phyloP scores from a whole-genome alignment of 257 asterid species.

The Primulina huaijiensis region DNA sequence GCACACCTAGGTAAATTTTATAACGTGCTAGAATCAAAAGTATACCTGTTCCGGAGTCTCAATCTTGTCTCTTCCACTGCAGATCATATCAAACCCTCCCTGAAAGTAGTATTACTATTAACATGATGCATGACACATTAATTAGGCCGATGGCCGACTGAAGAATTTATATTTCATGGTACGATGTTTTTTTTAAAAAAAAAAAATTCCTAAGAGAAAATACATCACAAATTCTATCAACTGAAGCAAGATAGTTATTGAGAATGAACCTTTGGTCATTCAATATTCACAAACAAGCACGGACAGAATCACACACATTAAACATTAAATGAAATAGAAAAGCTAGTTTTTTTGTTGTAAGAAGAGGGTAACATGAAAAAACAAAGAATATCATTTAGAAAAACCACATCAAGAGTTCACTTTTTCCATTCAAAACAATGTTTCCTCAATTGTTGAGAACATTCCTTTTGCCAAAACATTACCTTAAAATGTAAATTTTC shows the following conservation, averaged over 20 bases:
- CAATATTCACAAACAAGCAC: not conserved
- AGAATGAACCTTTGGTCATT: not conserved
- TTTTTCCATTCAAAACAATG: not conserved
- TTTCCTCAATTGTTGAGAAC: not conserved
- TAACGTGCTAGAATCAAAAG: not conserved
- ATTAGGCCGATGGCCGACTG: not conserved
- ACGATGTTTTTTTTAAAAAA: too few relatives aligned
- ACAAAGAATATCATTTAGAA: not conserved
- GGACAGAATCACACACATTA: not conserved
- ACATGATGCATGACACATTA: not conserved
- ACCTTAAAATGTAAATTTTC: not conserved
- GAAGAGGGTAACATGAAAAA: not conserved
- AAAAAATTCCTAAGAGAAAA: not conserved
- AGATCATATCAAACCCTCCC: conserved; percentile 83
- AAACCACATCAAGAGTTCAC: not conserved
- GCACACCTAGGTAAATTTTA: not conserved
- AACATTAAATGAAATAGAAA: not conserved
- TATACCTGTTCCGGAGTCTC: conserved; percentile 80
- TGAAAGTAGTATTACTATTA: conserved; percentile 27
- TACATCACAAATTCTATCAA: not conserved
- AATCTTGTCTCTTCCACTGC: conserved; percentile 83
- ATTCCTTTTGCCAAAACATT: not conserved
- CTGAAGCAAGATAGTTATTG: not conserved
- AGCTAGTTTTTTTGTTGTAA: not conserved
- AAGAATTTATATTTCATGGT: not conserved